Percentiles rank a stretch among this genome's conserved stretches.
phyloP scores from a whole-genome alignment of 2,329 filamentous ascomycete species.

The Pseudonectria buxi region DNA sequence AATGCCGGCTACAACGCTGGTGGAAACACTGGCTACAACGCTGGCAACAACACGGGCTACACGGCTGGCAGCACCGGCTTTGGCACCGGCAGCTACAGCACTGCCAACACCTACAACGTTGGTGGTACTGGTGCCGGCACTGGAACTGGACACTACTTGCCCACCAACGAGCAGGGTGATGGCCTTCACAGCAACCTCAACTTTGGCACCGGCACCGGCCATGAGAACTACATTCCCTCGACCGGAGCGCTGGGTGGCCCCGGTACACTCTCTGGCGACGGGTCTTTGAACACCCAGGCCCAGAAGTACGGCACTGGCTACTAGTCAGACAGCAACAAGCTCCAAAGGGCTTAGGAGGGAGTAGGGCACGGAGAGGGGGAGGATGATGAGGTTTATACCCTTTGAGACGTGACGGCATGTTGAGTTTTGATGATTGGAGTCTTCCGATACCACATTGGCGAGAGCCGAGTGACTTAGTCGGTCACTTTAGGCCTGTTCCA shows the following conservation, averaged over 20 bases:
- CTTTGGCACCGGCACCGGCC: too few species aligned
- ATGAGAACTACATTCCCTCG: too few species aligned
- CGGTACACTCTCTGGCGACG: too few species aligned
- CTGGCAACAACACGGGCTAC: slow-evolving; percentile 8
- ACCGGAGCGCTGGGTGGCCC: too few species aligned
- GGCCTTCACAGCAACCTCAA: too few species aligned
- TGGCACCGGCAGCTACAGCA: slow-evolving; percentile 7
- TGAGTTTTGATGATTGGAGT: slow-evolving; percentile 7
- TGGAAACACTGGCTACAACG: not conserved
- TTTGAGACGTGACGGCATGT: slow-evolving; percentile 7
- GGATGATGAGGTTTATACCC: slow-evolving; percentile 18
- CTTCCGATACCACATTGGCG: slow-evolving; percentile 9
- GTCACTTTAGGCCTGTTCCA: not conserved
- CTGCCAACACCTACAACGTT: slow-evolving; percentile 5
- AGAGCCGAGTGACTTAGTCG: not conserved
- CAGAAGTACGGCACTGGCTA: not conserved
- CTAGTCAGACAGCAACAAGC: slow-evolving; percentile 11
- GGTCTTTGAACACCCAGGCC: too few species aligned
- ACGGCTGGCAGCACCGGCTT: slow-evolving; percentile 13
- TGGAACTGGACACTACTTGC: not conserved
- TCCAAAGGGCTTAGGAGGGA: slow-evolving; percentile 7
- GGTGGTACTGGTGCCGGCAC: not conserved
- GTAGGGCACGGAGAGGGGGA: not conserved
- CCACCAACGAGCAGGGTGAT: too few species aligned
- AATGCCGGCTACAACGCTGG: not conserved